Evolutionary conservation across 164 flowering plant species (phyloP).

Genomic region (Tinospora cordifolia): DNA sequence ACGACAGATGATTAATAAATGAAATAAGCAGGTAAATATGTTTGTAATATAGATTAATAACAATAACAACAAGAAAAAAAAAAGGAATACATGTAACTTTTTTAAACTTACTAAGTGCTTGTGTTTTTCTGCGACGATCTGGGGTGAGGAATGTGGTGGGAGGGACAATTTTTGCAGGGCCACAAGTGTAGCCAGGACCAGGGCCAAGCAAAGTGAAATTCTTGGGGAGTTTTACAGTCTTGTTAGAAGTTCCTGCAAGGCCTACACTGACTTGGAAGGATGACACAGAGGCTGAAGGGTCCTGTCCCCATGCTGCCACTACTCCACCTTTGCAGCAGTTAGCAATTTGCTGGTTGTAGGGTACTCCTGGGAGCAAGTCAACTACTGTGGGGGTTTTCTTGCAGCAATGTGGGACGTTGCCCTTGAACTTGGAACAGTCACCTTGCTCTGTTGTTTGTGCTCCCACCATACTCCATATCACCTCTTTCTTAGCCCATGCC

Average conservation of each 20-base stretch:
- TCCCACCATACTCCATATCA: conserved; percentile 61
- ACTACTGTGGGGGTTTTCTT: conserved; percentile 44
- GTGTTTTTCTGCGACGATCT: conserved; percentile 50
- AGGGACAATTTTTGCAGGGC: conserved; percentile 56
- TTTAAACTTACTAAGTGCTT: conserved; percentile 50
- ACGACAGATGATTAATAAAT: too few species aligned
- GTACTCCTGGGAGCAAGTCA: conserved; percentile 57
- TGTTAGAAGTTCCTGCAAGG: conserved; percentile 51
- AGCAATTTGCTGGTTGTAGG: conserved; percentile 53
- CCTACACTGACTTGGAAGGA: conserved; percentile 64
- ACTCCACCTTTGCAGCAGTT: conserved; percentile 70
- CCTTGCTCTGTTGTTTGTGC: conserved; percentile 65
- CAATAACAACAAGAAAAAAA: too few species aligned
- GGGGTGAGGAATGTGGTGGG: conserved; percentile 41
- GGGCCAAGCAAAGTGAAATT: conserved; percentile 61
- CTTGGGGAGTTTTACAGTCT: conserved; percentile 54
- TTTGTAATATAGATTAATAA: too few species aligned
- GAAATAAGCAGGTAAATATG: too few species aligned
- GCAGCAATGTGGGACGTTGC: conserved; percentile 56
- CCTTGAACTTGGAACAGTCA: conserved; percentile 60
- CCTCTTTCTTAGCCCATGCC: conserved; percentile 63
- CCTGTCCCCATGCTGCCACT: conserved; percentile 53
- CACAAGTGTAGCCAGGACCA: conserved; percentile 63
- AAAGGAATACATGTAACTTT: not conserved
- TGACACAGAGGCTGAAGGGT: conserved; percentile 43